Evolutionary conservation across 2,329 filamentous ascomycete genomes (phyloP).

Genomic region (Blastomyces parvus): DNA sequence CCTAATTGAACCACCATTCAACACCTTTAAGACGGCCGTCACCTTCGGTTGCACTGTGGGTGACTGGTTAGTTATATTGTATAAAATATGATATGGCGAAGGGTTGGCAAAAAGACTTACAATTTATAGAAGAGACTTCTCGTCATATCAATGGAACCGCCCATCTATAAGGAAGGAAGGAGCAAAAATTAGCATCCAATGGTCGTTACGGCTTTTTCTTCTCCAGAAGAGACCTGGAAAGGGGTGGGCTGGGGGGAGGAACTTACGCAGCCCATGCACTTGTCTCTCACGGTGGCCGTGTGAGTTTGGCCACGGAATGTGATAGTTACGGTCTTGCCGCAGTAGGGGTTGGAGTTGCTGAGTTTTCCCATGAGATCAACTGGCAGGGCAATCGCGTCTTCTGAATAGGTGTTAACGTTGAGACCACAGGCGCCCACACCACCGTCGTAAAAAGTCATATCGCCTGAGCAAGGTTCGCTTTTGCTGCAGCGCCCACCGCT

Average conservation of each 20-base stretch:
- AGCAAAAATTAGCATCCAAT: background rate
- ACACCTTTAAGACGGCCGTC: slow-evolving; percentile 36
- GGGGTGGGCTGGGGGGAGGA: slow-evolving; percentile 54
- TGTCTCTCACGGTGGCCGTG: slow-evolving; percentile 57
- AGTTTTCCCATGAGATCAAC: slow-evolving; percentile 51
- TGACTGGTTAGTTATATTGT: slow-evolving; percentile 5
- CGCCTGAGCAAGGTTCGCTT: slow-evolving; percentile 40
- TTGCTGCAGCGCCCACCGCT: slow-evolving; percentile 21
- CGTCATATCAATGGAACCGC: slow-evolving; percentile 22
- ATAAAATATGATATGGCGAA: too few relatives aligned
- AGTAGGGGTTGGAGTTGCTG: slow-evolving; percentile 61
- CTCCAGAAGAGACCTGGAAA: slow-evolving; percentile 24
- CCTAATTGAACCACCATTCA: slow-evolving; percentile 32
- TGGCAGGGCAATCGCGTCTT: slow-evolving; percentile 62
- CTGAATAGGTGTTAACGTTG: slow-evolving; percentile 47
- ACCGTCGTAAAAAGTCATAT: slow-evolving; percentile 65
- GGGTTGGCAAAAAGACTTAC: slow-evolving; percentile 11
- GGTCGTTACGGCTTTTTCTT: slow-evolving; percentile 31
- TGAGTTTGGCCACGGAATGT: slow-evolving; percentile 48
- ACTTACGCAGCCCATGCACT: slow-evolving; percentile 59
- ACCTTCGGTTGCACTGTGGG: slow-evolving; percentile 22
- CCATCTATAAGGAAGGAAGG: slow-evolving; percentile 22
- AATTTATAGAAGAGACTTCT: slow-evolving; percentile 29
- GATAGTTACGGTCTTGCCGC: slow-evolving; percentile 60
- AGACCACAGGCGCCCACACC: slow-evolving; percentile 61